Evolutionary conservation across 225 moss, liverwort and hornwort genomes (phyloP).

Genomic region (Physcomitrium patens): DNA sequence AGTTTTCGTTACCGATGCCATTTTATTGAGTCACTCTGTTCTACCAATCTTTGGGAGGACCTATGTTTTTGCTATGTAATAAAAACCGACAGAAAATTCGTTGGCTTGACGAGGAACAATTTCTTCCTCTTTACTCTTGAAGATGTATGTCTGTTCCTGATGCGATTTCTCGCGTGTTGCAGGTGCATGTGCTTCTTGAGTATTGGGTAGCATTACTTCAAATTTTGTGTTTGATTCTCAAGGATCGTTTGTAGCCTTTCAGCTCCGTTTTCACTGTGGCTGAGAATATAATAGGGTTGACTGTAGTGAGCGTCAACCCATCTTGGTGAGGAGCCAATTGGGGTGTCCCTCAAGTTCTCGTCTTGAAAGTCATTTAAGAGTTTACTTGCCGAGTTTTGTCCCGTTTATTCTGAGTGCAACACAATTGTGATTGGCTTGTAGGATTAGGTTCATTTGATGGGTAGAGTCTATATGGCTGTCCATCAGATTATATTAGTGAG

Average conservation of each 20-base stretch:
- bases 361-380: constrained; percentile 1
- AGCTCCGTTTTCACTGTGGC: constrained; percentile 34
- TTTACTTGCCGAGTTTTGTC: constrained; percentile 33
- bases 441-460: constrained; percentile 25
- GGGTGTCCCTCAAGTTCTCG: constrained; percentile 38
- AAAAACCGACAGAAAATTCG: background rate
- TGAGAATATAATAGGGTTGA: constrained; percentile 29
- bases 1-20: background rate
- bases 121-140: background rate
- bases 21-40: background rate
- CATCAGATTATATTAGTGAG: no score
- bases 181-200: constrained; percentile 42
- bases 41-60: background rate
- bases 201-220: constrained; percentile 33
- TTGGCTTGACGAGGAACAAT: background rate
- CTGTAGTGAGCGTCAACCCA: constrained; percentile 27
- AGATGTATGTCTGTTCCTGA: constrained; percentile 26
- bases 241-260: constrained; percentile 32
- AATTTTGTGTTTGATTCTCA: constrained; percentile 45
- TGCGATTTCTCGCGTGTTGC: constrained; percentile 24
- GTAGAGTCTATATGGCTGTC: background rate
- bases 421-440: constrained; percentile 29
- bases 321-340: constrained; percentile 32
- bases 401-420: constrained; percentile 25
- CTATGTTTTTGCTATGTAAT: background rate